Evolutionary conservation across 2,329 filamentous ascomycete species (phyloP), one percentile per base, ranked within the genome.

Genomic region (Beauveria sp.): DNA sequence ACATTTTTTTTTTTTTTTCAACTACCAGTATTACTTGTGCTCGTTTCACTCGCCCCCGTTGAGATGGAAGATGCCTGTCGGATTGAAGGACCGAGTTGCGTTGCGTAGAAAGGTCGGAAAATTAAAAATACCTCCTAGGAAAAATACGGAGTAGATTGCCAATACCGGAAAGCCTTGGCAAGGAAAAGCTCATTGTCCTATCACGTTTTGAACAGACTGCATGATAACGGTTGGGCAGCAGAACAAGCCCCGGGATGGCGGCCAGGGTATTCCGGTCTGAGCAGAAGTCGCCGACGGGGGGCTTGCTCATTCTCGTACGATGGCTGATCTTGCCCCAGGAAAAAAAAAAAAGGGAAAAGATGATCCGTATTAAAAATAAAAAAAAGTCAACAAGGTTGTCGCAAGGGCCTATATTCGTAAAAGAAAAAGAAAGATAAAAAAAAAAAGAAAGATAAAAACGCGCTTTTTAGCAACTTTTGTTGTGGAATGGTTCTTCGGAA

Each of bases 281-380:
- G 34, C 20, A 40, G 22, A 45, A 18, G 38, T 26, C 40, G 49
- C 47, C 47, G 47, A 46, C 24, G 14, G 30, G 20, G 20, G 22
- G 18, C 46, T 34, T 24, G 26, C 56, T 59, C 47, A 59, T 59
- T 59, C 24, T 59, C 57, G 57, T 59, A 59, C 57, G 57, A 59
- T 59, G 57, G 57, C 47, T 59, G 57, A 59, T 53, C 24, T n/a
- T 52, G 30, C 57, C 47, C 57, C 57, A 34, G 47, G 30, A 24
- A 28, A 58, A 40, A 30, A 24, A 18, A 30, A 30, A 42, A 28
- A 14, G 12, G 28, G 18, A 54, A 42, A 47, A 58, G 40, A 49
- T 30, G 2, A 22, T 22, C 22, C 22, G 28, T 28, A 7, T 8
- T 28, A 46, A 24, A 28, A 34, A 18, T 5, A 14, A 10, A 28